Evolutionary conservation across 2,329 filamentous ascomycete species (phyloP).

Genomic region (Colletotrichum limetticola): DNA sequence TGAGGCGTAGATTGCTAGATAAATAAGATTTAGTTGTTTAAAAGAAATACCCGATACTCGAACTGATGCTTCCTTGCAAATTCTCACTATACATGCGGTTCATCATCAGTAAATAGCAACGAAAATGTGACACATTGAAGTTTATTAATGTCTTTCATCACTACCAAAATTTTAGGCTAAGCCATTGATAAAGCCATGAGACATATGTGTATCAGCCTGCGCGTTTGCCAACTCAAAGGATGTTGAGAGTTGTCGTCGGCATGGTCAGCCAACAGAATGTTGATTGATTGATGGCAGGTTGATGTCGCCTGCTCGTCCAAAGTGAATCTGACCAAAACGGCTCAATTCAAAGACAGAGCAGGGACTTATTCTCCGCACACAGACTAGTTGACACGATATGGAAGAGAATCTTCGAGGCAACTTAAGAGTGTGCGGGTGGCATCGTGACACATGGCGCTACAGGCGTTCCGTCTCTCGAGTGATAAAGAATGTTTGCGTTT

Average conservation of each 20-base stretch:
- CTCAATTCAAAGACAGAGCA: slow-evolving; percentile 52
- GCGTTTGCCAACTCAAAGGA: slow-evolving; percentile 26
- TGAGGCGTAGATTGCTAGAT: too few relatives aligned
- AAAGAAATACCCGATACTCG: not conserved
- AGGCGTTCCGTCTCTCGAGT: slow-evolving; percentile 27
- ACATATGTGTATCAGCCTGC: slow-evolving; percentile 31
- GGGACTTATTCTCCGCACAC: slow-evolving; percentile 83
- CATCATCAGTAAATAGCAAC: not conserved
- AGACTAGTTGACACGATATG: slow-evolving; percentile 96
- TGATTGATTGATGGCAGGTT: slow-evolving; percentile 17
- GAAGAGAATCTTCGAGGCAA: slow-evolving; percentile 82
- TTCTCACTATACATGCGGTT: not conserved
- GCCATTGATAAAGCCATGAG: not conserved
- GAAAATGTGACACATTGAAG: not conserved
- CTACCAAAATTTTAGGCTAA: not conserved
- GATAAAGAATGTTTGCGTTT: slow-evolving; percentile 27
- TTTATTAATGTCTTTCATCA: not conserved
- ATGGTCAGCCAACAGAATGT: slow-evolving; percentile 16
- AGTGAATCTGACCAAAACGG: slow-evolving; percentile 63
- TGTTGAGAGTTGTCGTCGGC: slow-evolving; percentile 19
- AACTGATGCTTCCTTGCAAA: not conserved
- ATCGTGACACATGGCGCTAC: slow-evolving; percentile 18
- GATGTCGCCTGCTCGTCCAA: slow-evolving; percentile 32
- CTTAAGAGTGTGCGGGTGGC: slow-evolving; percentile 91
- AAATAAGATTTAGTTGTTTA: not conserved